A percentile compares a stretch with the other conserved stretches of the same genome.
Evolutionary conservation across 164 flowering plant genomes (phyloP).

Genomic region (Chloranthus sessilifolius): DNA sequence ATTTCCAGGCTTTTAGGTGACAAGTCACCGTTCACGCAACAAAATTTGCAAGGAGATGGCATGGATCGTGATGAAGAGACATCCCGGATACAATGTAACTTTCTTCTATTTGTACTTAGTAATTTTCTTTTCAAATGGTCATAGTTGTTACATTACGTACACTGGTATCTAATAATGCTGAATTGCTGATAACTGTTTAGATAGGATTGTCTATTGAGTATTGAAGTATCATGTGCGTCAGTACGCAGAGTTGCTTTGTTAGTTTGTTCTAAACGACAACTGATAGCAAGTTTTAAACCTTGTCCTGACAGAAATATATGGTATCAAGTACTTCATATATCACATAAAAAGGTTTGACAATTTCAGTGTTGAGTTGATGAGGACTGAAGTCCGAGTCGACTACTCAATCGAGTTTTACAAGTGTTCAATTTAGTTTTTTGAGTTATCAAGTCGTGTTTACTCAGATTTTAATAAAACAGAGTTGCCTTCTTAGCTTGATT

Average conservation of each 20-base stretch:
- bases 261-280: too few species aligned
- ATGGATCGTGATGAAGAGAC: conserved; percentile 94
- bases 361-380: too few species aligned
- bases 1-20: conserved; percentile 75
- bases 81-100: conserved; percentile 74
- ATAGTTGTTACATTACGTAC: too few species aligned
- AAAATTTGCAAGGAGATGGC: conserved; percentile 68
- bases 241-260: not conserved
- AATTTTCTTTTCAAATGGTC: not conserved
- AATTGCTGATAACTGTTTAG: not conserved
- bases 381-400: too few species aligned
- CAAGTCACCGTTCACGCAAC: conserved; percentile 90
- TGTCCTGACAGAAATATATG: too few species aligned
- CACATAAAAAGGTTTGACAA: too few species aligned
- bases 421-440: too few species aligned
- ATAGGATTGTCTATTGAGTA: not conserved
- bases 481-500: too few species aligned
- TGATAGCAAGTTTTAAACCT: too few species aligned
- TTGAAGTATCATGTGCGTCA: too few species aligned
- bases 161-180: not conserved
- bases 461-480: not conserved
- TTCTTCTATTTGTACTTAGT: not conserved
- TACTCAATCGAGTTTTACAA: too few species aligned
- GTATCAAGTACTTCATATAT: too few species aligned
- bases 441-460: not conserved